phyloP scores from a whole-genome alignment of 805 yeast species.

The Candida chauliodis region DNA sequence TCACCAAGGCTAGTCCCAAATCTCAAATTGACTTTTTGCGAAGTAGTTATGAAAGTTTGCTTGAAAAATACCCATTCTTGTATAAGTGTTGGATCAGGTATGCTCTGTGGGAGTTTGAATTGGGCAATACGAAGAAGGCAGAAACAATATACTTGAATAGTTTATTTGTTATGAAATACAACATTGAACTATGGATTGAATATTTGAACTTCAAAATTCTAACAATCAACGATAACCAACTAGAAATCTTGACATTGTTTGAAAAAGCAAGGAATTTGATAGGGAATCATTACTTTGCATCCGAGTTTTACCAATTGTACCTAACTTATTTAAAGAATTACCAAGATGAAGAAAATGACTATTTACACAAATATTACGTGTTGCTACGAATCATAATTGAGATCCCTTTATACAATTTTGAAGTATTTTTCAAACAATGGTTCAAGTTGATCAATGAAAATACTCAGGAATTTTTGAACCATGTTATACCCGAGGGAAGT shows the following conservation, averaged over 20 bases:
- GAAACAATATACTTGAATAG: constrained; percentile 35
- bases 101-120: constrained; percentile 44
- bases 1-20: constrained; percentile 31
- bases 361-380: constrained; percentile 31
- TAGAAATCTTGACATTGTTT: constrained; percentile 32
- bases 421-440: constrained; percentile 41
- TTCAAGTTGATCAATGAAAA: constrained; percentile 14
- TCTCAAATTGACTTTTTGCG: constrained; percentile 31
- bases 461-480: constrained; percentile 11
- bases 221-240: constrained; percentile 25
- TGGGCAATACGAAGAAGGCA: constrained; percentile 41
- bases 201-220: constrained; percentile 42
- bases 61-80: constrained; percentile 45
- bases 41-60: constrained; percentile 38
- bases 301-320: constrained; percentile 50
- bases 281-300: constrained; percentile 51
- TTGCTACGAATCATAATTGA: constrained; percentile 50
- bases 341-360: constrained; percentile 21
- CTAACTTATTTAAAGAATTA: constrained; percentile 38
- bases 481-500: constrained; percentile 9
- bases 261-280: constrained; percentile 46
- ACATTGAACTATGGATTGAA: constrained; percentile 49
- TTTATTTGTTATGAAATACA: constrained; percentile 37
- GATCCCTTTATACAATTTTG: constrained; percentile 53
- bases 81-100: constrained; percentile 58